Evolutionary conservation across 2,329 filamentous ascomycete genomes (phyloP), one percentile per base, ranked within the genome.

Genomic region (Fusarium sp.): DNA sequence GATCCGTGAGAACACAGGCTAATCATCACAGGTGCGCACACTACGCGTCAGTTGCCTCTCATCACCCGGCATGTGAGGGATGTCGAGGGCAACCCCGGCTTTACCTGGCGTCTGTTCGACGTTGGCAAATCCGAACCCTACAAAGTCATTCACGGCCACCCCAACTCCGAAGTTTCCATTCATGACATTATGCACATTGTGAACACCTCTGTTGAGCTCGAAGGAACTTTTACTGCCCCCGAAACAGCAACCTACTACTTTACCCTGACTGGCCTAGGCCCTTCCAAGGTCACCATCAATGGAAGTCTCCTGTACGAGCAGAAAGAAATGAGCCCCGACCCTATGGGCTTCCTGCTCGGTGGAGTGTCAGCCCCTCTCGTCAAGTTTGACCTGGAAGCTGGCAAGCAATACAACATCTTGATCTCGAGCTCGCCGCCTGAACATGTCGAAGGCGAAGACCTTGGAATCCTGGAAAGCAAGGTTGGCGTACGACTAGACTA

Each of bases 301-400:
- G 76, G 74, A 29, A 45, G 78, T 29, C 35, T 79, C 2, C 62
- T 80, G 31, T 75, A 73, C 14, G 77, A 80, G 52, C 79, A 80
- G 56, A 70, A 64, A 52, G 71, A 73, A 5, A 76, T 77, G 54
- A 72, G 67, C 37, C 60, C 69, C 1, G 79, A 81, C 34, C 69
- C 79, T 20, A 81, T 81, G 79, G 79, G 79, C 1, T 79, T 77
- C 47, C 62, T 81, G 0, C 78, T 81, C 31, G 66, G 68, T n/a
- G 72, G 67, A 14, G 74, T 73, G 1, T 70, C 78, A 0, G 72
- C 72, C 5, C 73, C 75, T 5, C 74, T 37, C 18, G 47, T 93
- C 35, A 91, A 90, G 9, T 81, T 92, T 1, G 92, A n/a, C 10
- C 29, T 71, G 3, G 29, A 50, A 14, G 35, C 47, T 4, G 66